phyloP scores from a whole-genome alignment of 768 basidiomycete genomes.

The Suillus fuscotomentosus region DNA sequence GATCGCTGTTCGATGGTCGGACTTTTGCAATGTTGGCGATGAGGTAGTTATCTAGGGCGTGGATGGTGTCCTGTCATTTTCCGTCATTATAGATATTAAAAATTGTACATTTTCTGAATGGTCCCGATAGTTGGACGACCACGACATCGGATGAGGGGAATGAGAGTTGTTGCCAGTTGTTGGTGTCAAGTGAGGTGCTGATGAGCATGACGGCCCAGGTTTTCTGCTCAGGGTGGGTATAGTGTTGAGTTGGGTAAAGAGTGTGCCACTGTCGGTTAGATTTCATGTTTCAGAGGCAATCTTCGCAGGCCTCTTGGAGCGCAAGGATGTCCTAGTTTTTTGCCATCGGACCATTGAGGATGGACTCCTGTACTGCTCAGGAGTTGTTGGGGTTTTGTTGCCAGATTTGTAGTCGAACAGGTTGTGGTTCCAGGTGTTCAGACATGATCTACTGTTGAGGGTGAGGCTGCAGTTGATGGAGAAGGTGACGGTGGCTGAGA shows the following conservation, averaged over 20 bases:
- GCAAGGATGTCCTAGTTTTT: background rate
- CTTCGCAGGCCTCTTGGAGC: background rate
- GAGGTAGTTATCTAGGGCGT: background rate
- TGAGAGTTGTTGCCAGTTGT: background rate
- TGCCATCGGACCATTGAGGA: background rate
- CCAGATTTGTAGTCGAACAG: background rate
- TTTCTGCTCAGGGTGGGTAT: background rate
- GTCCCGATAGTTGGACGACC: too few relatives aligned
- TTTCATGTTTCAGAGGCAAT: background rate
- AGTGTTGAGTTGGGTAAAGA: background rate
- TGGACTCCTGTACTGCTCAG: background rate
- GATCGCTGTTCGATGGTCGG: background rate
- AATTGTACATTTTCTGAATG: too few relatives aligned
- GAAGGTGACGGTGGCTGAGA: too few relatives aligned
- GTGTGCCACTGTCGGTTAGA: background rate
- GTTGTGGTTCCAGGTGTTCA: background rate
- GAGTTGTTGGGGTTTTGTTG: background rate
- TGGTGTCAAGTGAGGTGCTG: background rate
- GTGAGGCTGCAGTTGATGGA: too few relatives aligned
- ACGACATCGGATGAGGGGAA: background rate
- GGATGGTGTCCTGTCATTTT: background rate
- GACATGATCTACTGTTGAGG: background rate
- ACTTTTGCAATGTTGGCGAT: rapidly evolving
- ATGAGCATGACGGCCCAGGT: background rate
- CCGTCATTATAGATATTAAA: too few relatives aligned